Conservation (phyloP, 164 flowering plant genomes). For the Saururus chinensis region DNA sequence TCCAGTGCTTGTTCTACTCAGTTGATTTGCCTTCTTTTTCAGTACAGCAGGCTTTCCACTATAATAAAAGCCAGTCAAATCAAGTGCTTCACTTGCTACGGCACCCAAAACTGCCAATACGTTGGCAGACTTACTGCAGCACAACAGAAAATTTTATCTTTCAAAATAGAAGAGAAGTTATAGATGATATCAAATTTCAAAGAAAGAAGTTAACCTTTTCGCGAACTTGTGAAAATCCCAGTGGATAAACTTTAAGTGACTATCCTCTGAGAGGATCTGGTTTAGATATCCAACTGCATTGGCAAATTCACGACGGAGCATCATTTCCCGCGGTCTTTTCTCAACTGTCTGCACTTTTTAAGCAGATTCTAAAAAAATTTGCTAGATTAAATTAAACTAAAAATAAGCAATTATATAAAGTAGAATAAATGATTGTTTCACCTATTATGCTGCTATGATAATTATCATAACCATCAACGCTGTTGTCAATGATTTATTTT, state of each 20-base stretch:
- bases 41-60: constrained; percentile 61
- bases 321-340: constrained; percentile 98
- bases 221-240: constrained; percentile 99
- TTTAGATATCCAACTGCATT: constrained; percentile 93
- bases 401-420: neutral
- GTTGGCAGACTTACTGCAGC: constrained; percentile 85
- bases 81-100: constrained; percentile 92
- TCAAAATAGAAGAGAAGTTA: constrained; percentile 8
- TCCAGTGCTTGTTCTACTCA: constrained; percentile 57
- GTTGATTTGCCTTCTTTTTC: constrained; percentile 43
- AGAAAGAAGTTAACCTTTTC: constrained; percentile 39
- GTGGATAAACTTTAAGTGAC: constrained; percentile 79
- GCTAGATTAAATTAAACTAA: neutral
- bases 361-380: neutral
- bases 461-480: too few relatives aligned
- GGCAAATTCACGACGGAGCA: constrained; percentile 92
- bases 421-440: neutral
- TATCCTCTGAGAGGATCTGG: constrained; percentile 70
- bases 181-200: neutral
- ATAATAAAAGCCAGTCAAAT: constrained; percentile 85
- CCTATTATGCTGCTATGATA: too few relatives aligned
- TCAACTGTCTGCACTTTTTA: constrained; percentile 75
- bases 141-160: constrained; percentile 15
- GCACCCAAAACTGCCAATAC: constrained; percentile 92
- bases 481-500: too few relatives aligned